phyloP scores from a whole-genome alignment of 441 rosid species.

The Populus hybrid region DNA sequence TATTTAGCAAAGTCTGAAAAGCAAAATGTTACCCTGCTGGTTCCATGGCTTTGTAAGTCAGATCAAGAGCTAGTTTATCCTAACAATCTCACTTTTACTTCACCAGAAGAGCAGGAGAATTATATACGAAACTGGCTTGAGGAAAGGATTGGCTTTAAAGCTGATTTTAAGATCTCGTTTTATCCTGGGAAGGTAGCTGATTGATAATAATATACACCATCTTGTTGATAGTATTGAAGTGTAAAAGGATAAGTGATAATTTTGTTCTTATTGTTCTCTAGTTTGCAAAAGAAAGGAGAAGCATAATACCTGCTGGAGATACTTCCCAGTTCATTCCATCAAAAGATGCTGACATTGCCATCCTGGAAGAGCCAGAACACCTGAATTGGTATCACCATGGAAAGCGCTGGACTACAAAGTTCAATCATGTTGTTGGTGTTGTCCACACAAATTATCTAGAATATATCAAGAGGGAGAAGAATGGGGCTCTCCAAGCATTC shows the following conservation, averaged over 20 bases:
- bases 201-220: slow-evolving; percentile 12
- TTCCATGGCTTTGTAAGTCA: slow-evolving; percentile 95
- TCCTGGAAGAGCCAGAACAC: slow-evolving; percentile 96
- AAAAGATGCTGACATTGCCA: slow-evolving; percentile 89
- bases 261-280: slow-evolving; percentile 29
- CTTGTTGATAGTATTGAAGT: neutral
- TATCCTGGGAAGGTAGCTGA: slow-evolving; percentile 92
- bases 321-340: slow-evolving; percentile 86
- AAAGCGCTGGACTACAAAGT: slow-evolving; percentile 91
- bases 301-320: slow-evolving; percentile 94
- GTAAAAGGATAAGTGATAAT: slow-evolving; percentile 11
- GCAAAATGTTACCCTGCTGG: slow-evolving; percentile 85
- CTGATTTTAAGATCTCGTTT: slow-evolving; percentile 87
- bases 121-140: slow-evolving; percentile 93
- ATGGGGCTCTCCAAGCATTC: slow-evolving; percentile 93
- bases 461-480: slow-evolving; percentile 92
- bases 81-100: slow-evolving; percentile 69
- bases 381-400: slow-evolving; percentile 98
- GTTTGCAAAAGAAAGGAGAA: slow-evolving; percentile 89
- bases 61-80: slow-evolving; percentile 98
- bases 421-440: slow-evolving; percentile 92
- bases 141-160: slow-evolving; percentile 89
- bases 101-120: slow-evolving; percentile 93
- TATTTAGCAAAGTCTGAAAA: slow-evolving; percentile 75
- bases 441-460: slow-evolving; percentile 98